phyloP scores from a whole-genome alignment of 2,329 filamentous ascomycete genomes.

The Colletotrichum filicis region DNA sequence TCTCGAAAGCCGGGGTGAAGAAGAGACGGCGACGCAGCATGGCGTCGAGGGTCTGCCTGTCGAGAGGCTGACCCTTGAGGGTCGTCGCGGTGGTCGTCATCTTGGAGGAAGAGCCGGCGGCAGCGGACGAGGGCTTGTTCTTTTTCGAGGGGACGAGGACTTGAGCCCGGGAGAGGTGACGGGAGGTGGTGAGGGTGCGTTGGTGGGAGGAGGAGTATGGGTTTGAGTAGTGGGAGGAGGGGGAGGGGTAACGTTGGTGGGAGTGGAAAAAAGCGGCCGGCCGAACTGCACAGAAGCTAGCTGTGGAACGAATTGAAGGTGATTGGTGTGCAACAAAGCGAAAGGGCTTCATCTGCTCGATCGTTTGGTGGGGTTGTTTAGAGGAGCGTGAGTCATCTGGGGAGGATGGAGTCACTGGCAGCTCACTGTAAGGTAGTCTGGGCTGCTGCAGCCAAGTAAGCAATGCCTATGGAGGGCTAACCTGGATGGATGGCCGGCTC shows the following conservation, averaged over 20 bases:
- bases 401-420: background rate
- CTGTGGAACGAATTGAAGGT: conserved; percentile 36
- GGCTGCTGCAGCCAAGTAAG: background rate
- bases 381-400: conserved; percentile 35
- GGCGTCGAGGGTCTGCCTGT: conserved; percentile 83
- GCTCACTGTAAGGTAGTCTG: background rate
- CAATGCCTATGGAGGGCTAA: background rate
- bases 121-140: conserved; percentile 6
- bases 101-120: conserved; percentile 32
- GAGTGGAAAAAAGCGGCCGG: conserved; percentile 34
- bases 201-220: background rate
- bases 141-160: conserved; percentile 29
- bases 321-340: conserved; percentile 30
- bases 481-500: background rate
- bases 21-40: conserved; percentile 91
- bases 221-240: conserved; percentile 16
- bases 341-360: conserved; percentile 36
- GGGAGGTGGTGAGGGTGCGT: conserved; percentile 31
- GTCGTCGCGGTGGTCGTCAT: conserved; percentile 74
- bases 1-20: conserved; percentile 95
- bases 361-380: conserved; percentile 29
- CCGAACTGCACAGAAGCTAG: conserved; percentile 37
- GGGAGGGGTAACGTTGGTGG: conserved; percentile 33
- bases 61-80: conserved; percentile 89
- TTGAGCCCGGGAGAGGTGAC: conserved; percentile 28